phyloP scores from a whole-genome alignment of 768 basidiomycete species.

The Cubamyces lactineus region DNA sequence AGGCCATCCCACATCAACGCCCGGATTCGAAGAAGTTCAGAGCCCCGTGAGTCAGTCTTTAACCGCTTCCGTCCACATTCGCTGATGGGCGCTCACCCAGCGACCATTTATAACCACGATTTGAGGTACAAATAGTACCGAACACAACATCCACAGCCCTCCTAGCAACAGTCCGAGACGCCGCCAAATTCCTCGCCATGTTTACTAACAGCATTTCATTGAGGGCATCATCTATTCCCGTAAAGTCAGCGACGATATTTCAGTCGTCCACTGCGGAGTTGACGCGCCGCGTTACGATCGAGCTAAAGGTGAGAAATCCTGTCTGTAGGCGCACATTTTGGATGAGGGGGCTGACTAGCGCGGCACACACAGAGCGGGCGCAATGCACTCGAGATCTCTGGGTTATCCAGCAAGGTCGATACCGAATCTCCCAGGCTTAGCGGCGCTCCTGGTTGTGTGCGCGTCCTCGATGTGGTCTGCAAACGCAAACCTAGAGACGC shows the following conservation, averaged over 20 bases:
- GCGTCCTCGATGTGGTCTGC: slow-evolving; percentile 61
- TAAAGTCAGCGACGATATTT: slow-evolving; percentile 61
- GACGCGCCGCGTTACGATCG: slow-evolving; percentile 51
- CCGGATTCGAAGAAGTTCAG: too few relatives aligned
- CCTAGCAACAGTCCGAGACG: too few relatives aligned
- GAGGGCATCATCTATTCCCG: slow-evolving; percentile 39
- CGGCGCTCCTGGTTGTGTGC: slow-evolving; percentile 46
- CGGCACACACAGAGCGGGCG: slow-evolving; percentile 50
- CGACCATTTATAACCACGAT: too few relatives aligned
- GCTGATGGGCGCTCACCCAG: too few relatives aligned
- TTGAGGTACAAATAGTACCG: too few relatives aligned
- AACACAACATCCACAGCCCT: too few relatives aligned
- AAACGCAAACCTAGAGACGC: slow-evolving; percentile 26
- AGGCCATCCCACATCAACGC: too few relatives aligned
- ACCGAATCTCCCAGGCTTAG: slow-evolving; percentile 56
- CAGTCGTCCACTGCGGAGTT: slow-evolving; percentile 60
- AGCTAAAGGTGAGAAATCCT: slow-evolving; percentile 49
- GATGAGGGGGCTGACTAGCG: background rate
- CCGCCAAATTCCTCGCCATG: background rate
- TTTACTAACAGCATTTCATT: background rate
- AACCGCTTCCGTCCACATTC: too few relatives aligned
- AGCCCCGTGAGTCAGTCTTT: too few relatives aligned
- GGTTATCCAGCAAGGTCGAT: slow-evolving; percentile 55
- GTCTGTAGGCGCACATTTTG: background rate
- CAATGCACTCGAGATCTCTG: slow-evolving; percentile 53